phyloP scores from a whole-genome alignment of 495 filamentous ascomycete genomes.

The Amorphotheca resinae region DNA sequence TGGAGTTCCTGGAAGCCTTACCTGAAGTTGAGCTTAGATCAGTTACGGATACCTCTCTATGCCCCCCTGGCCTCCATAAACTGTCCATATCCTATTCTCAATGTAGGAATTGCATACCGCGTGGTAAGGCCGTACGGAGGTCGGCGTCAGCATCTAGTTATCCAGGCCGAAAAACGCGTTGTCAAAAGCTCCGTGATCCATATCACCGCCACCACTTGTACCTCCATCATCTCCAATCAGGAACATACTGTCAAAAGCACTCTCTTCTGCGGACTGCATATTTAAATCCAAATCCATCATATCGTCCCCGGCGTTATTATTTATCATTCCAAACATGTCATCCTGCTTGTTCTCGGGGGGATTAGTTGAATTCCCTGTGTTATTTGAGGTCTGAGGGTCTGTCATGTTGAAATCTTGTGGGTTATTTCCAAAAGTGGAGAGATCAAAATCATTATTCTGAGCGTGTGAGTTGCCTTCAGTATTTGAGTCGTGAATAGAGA shows the following conservation, averaged over 20 bases:
- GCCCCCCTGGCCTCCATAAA: too few relatives aligned
- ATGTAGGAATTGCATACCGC: too few relatives aligned
- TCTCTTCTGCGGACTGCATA: conserved; percentile 11
- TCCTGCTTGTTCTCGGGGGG: not conserved
- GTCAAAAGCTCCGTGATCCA: conserved; percentile 17
- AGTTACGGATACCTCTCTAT: too few relatives aligned
- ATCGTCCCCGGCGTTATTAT: conserved; percentile 5
- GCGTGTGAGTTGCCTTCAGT: conserved; percentile 6
- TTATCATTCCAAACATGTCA: conserved; percentile 4
- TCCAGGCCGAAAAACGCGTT: conserved; percentile 13
- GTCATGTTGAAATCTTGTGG: conserved; percentile 16
- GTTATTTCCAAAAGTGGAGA: conserved; percentile 17
- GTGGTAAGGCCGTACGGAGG: too few relatives aligned
- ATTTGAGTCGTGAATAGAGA: conserved; percentile 4
- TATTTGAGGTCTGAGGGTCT: conserved; percentile 5
- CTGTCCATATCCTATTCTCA: too few relatives aligned
- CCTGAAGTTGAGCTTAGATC: too few relatives aligned
- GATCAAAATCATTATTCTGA: conserved; percentile 16
- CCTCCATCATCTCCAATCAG: conserved; percentile 1
- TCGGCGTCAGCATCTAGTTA: not conserved
- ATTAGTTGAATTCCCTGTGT: conserved; percentile 5
- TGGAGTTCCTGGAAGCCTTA: too few relatives aligned
- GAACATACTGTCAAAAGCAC: conserved; percentile 17
- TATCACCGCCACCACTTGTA: conserved; percentile 5
- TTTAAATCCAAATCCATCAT: conserved; percentile 13